Evolutionary conservation across 202 grass and related monocot species (phyloP), one percentile per base, ranked within the genome.

Genomic region (Carex arenaria): DNA sequence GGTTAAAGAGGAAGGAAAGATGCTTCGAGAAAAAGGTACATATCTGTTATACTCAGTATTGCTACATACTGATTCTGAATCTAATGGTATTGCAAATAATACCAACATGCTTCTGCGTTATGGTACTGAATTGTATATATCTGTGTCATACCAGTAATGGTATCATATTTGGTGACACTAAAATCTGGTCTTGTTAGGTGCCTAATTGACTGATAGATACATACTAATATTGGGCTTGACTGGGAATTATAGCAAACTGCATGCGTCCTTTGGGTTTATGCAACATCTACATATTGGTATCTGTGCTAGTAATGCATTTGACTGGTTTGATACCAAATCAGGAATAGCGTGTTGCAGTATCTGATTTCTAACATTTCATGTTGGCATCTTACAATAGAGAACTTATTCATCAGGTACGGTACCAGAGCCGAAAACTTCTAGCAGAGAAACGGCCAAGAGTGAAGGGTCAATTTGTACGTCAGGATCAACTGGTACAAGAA

Each of bases 21-120:
- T 99, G 96, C 85, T 99, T 96, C 20, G 93, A 99, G 86, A 99
- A 99, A 83, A 99, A 96, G 96, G 96, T 99, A 87, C 3, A 53
- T 61, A 65, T 17, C 13, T 76, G 53, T 38, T 60, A 28, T 60
- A 57, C 15, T 55, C 4, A 8, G 49, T 69, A 34, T 12, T 17
- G 7, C 3, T 64, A 64, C 12, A 32, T 62, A 19, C n/a, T 9
- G 60, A 23, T 62, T 26, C 8, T 26, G 60, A 62, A 26, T 20
- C 60, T 62, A 9, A 26, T 62, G 2, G 45, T 49, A 49, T 49
- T 49, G 45, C 45, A 49, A 49, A 49, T 49, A 49, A 49, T 49
- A 12, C 10, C 45, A 12, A 11, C 45, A 49, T 11, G 10, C 45
- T 49, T 49, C 45, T 49, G 45, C 45, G 12, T 12, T 11, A 11